Evolutionary conservation across 257 asterid genomes (phyloP).

Genomic region (Jasminum sambac): DNA sequence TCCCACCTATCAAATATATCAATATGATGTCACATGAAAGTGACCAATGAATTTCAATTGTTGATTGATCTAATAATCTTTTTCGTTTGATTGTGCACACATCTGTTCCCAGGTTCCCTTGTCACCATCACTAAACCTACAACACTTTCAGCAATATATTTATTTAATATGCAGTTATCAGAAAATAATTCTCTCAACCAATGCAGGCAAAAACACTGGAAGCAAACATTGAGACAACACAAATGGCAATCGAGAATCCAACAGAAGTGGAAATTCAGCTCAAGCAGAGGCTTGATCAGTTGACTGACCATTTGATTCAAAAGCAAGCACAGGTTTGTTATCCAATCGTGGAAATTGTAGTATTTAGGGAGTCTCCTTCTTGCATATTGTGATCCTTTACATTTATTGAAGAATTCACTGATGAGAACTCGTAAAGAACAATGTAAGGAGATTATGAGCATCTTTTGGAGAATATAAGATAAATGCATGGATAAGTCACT

Average conservation of each 20-base stretch:
- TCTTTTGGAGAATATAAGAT: too few species aligned
- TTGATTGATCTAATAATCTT: not conserved
- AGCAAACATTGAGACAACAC: constrained; percentile 63
- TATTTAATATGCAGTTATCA: constrained; percentile 6
- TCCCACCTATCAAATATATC: not conserved
- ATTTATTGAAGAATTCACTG: not conserved
- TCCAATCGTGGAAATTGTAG: constrained; percentile 18
- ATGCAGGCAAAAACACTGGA: constrained; percentile 73
- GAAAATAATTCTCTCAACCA: constrained; percentile 14
- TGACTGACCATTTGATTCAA: constrained; percentile 89
- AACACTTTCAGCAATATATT: not conserved
- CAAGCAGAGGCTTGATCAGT: constrained; percentile 82
- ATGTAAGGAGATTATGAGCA: constrained; percentile 10
- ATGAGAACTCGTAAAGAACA: constrained; percentile 2
- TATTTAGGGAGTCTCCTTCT: not conserved
- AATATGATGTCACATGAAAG: not conserved
- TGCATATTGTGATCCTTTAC: not conserved
- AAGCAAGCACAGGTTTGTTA: constrained; percentile 88
- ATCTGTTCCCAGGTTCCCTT: not conserved
- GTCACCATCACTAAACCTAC: not conserved
- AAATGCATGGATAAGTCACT: not conserved
- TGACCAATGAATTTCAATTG: not conserved
- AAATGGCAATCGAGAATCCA: constrained; percentile 62
- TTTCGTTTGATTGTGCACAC: not conserved
- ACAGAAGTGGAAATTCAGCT: constrained; percentile 90